Evolutionary conservation across 1,284 basidiomycete species (phyloP).

Genomic region (Pisolithus thermaeus): DNA sequence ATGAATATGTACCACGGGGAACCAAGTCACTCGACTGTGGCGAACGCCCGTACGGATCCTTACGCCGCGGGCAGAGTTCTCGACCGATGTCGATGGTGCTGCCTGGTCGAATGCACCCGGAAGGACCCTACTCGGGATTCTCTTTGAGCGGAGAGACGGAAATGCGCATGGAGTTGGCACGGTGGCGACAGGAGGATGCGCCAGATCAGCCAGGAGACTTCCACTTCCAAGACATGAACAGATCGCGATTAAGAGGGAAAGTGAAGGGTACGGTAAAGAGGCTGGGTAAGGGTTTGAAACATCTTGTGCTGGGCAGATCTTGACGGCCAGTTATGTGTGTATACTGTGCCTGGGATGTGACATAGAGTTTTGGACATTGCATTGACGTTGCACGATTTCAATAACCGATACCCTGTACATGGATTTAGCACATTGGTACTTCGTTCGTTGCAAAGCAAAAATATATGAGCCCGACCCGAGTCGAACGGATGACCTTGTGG

Average conservation of each 20-base stretch:
- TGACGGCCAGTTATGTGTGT: constrained; percentile 2
- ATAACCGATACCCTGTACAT: no score
- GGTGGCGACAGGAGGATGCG: constrained; percentile 30
- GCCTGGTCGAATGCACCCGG: constrained; percentile 18
- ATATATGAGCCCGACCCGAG: constrained; percentile 47
- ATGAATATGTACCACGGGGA: constrained; percentile 23
- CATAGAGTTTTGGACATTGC: not conserved
- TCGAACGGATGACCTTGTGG: constrained; percentile 58
- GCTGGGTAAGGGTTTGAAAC: constrained; percentile 37
- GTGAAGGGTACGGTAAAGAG: constrained; percentile 36
- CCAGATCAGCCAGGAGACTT: constrained; percentile 23
- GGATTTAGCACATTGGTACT: no score
- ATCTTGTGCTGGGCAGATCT: constrained; percentile 30
- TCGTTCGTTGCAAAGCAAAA: not conserved
- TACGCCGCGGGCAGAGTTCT: constrained; percentile 14
- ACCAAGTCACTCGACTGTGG: constrained; percentile 29
- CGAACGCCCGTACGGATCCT: constrained; percentile 15
- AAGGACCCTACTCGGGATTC: constrained; percentile 31
- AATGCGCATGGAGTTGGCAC: constrained; percentile 50
- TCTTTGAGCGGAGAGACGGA: constrained; percentile 58
- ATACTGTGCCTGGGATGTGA: not conserved
- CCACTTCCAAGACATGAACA: constrained; percentile 24
- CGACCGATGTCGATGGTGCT: constrained; percentile 31
- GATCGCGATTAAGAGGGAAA: constrained; percentile 15
- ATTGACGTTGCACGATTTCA: no score